These are phyloP conservation scores for Arabis hirsuta DNA, from an alignment of 345 rosid genomes.

Conservation along the genomic window DNA sequence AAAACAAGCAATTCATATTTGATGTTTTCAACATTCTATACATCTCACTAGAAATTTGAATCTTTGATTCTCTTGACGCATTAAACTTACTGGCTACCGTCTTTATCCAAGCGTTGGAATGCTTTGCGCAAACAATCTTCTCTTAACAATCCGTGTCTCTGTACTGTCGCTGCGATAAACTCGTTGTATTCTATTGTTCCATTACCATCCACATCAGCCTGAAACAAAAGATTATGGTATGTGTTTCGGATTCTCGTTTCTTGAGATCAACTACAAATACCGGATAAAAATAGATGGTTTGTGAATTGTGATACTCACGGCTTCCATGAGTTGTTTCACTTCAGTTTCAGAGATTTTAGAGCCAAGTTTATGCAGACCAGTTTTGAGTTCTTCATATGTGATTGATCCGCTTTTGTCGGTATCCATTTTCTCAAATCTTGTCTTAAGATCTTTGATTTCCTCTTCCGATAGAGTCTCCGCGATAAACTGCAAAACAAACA, in stretches of 20 bases:
- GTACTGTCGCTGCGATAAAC: slow-evolving; percentile 82
- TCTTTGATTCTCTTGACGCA: background rate
- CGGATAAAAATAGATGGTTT: background rate
- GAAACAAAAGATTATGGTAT: background rate
- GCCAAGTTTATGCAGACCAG: slow-evolving; percentile 64
- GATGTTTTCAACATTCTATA: background rate
- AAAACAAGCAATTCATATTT: background rate
- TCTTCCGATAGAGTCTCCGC: slow-evolving; percentile 70
- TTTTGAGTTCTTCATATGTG: slow-evolving; percentile 72
- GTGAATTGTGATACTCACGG: slow-evolving; percentile 49
- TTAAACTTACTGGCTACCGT: slow-evolving; percentile 56
- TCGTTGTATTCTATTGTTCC: slow-evolving; percentile 77
- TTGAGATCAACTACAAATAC: background rate
- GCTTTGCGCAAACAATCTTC: slow-evolving; percentile 70
- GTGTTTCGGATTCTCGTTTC: background rate
- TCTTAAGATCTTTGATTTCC: slow-evolving; percentile 65
- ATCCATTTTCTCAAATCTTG: slow-evolving; percentile 69
- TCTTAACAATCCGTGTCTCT: slow-evolving; percentile 56
- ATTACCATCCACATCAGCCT: slow-evolving; percentile 85
- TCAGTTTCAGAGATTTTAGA: slow-evolving; percentile 73
- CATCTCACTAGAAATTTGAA: background rate
- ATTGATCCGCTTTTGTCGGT: slow-evolving; percentile 75
- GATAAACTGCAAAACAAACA: slow-evolving; percentile 54
- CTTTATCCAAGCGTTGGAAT: slow-evolving; percentile 70
- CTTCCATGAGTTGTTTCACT: slow-evolving; percentile 81